phyloP scores from a whole-genome alignment of 208 protist genomes.

The Leishmania arabica region DNA sequence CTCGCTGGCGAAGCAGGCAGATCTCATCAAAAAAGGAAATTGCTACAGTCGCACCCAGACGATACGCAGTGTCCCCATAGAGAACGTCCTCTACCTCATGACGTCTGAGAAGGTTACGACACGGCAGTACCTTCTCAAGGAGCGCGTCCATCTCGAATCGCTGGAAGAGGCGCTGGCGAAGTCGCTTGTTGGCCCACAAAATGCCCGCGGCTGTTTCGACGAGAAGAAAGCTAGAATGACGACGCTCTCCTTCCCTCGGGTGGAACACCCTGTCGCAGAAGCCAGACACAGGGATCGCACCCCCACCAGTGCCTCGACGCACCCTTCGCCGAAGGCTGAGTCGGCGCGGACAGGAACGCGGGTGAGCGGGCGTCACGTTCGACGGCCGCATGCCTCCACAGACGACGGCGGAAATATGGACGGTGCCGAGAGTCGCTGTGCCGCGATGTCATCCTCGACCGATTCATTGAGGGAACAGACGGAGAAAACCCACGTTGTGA shows the following conservation, averaged over 20 bases:
- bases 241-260: background rate
- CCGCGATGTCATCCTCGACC: background rate
- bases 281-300: background rate
- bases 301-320: background rate
- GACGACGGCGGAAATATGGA: background rate
- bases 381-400: background rate
- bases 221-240: background rate
- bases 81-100: slow-evolving; percentile 36
- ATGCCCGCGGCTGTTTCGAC: background rate
- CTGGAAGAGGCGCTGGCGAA: slow-evolving; percentile 14
- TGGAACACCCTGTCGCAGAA: background rate
- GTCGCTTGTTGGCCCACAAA: background rate
- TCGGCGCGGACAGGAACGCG: slow-evolving; percentile 7
- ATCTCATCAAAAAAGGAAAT: slow-evolving; percentile 28
- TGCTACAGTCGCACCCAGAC: slow-evolving; percentile 29
- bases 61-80: slow-evolving; percentile 26
- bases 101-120: slow-evolving; percentile 30
- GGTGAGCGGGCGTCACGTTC: slow-evolving; percentile 8
- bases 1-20: slow-evolving; percentile 33
- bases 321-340: slow-evolving; percentile 8
- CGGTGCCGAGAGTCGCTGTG: background rate
- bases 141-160: slow-evolving; percentile 7
- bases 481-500: background rate
- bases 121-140: slow-evolving; percentile 29
- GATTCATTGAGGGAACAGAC: background rate